Base-by-base conservation (phyloP, 1,284 basidiomycete species). In the Sanguinoderma infundibulare region DNA sequence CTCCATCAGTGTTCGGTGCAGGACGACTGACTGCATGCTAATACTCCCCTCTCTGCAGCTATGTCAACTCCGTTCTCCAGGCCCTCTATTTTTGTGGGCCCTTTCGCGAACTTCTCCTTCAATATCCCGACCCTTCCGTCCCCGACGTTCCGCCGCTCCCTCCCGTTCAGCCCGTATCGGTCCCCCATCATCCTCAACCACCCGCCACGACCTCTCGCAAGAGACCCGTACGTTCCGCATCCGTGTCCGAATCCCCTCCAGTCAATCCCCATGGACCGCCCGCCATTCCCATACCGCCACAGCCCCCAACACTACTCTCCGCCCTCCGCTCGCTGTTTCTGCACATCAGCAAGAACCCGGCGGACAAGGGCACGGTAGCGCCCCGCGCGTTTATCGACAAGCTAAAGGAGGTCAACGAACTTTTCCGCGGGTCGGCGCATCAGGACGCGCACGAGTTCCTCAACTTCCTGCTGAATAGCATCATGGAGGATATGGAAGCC, bases 401-500 rank as follows among this genome's bases (percentile, higher is more conserved):
- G 71, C 84, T 98, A 69, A 93, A 92, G 74, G 87, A 93, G 72
- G 81, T 94, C 72, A 97, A 96, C 75, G 92, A 92, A 70, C 82
- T 90, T 57, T 98, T 96, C 75, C 86, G 92, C 56, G 89, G 88
- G 39, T 90, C 90, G 30, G 91, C 90, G 83, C 96, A 96, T 72
- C 96, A 98, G 73, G 96, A 98, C 74, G 96, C 96, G 1, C 96
- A 98, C 75, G 97, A 99, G 77, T 98, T 99, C 77, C 82, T 98
- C 56, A 98, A 97, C 74, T 98, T 92, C 78, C 79, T 98, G 34
- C 81, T 99, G 62, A 99, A 99, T 76, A 89, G 86, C 74, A 90
- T 98, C 55, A 91, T 95, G 36, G 96, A 98, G 76, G 95, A 98
- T 73, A 86, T 98, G 66, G 92, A 95, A 69, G 85, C 87, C 60